These are phyloP conservation scores for Mycena metata DNA, from an alignment of 768 basidiomycete genomes.

Conservation along the genomic window DNA sequence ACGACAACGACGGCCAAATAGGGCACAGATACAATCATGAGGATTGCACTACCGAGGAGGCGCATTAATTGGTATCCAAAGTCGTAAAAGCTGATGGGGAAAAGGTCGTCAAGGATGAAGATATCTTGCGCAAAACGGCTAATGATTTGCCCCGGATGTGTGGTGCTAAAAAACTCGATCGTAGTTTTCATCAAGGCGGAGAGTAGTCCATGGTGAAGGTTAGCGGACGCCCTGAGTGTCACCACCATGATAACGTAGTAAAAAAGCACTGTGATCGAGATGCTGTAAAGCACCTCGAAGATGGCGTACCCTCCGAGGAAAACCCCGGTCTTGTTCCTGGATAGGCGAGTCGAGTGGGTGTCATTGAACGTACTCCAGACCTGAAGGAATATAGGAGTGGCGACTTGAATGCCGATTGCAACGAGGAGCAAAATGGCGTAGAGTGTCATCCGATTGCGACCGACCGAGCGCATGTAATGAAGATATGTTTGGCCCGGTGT, in stretches of 20 bases:
- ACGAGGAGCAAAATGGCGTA: constrained; percentile 29
- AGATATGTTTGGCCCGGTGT: constrained; percentile 24
- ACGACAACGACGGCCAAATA: constrained; percentile 69
- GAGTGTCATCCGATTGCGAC: constrained; percentile 17
- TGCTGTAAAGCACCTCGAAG: constrained; percentile 26
- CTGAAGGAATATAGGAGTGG: constrained; percentile 30
- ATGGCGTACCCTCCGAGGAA: constrained; percentile 25
- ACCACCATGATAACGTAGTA: constrained; percentile 33
- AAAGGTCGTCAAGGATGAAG: constrained; percentile 44
- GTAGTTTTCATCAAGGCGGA: constrained; percentile 67
- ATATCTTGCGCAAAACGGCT: constrained; percentile 59
- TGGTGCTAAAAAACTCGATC: constrained; percentile 68
- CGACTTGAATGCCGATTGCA: constrained; percentile 28
- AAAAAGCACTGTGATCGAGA: constrained; percentile 26
- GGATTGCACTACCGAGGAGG: constrained; percentile 65
- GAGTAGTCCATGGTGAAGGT: constrained; percentile 48
- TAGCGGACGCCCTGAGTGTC: constrained; percentile 27
- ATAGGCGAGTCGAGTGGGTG: constrained; percentile 10
- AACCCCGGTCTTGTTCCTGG: constrained; percentile 3
- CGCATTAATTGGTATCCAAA: constrained; percentile 58
- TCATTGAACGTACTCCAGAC: constrained; percentile 36
- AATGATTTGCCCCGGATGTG: constrained; percentile 59
- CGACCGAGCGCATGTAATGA: constrained; percentile 30
- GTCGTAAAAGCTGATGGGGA: constrained; percentile 64
- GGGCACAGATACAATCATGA: constrained; percentile 66